Conservation (phyloP, 805 yeast species). For the Tetrapisispora namnaoensis region DNA sequence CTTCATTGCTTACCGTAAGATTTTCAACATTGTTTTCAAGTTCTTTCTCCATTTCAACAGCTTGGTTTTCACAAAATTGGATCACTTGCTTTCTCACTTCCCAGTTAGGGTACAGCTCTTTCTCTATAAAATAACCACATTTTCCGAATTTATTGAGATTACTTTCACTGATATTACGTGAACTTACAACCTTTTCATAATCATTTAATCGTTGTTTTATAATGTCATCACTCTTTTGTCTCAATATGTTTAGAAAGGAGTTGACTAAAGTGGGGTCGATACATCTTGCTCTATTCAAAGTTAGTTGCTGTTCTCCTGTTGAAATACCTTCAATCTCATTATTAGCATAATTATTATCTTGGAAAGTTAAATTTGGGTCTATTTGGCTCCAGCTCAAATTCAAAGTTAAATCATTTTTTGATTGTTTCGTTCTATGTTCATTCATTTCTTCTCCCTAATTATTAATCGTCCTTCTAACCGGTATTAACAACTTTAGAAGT, state of each 20-base stretch:
- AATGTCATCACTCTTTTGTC: slow-evolving; percentile 37
- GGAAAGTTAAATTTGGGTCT: background rate
- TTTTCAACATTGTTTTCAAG: slow-evolving; percentile 15
- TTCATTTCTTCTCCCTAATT: background rate
- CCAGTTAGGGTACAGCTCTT: slow-evolving; percentile 41
- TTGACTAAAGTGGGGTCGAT: slow-evolving; percentile 24
- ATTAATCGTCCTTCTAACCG: too few relatives aligned
- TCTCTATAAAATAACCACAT: slow-evolving; percentile 31
- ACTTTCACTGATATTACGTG: slow-evolving; percentile 1
- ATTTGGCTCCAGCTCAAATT: background rate
- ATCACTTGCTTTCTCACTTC: slow-evolving; percentile 32
- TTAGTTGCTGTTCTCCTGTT: slow-evolving; percentile 5
- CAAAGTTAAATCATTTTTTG: background rate
- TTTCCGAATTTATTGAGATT: slow-evolving; percentile 5
- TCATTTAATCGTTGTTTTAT: slow-evolving; percentile 36
- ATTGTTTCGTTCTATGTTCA: background rate
- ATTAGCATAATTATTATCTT: background rate
- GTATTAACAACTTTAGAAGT: too few relatives aligned
- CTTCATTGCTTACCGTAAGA: slow-evolving; percentile 9
- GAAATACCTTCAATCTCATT: slow-evolving; percentile 1
- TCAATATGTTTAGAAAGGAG: slow-evolving; percentile 22
- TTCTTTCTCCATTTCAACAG: slow-evolving; percentile 24
- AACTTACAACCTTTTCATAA: slow-evolving; percentile 14
- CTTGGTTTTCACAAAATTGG: slow-evolving; percentile 33
- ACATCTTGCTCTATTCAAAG: slow-evolving; percentile 23